These are phyloP conservation scores for Debaryomyces singareniensis DNA, from an alignment of 1,139 yeast genomes.

Conservation along the genomic window DNA sequence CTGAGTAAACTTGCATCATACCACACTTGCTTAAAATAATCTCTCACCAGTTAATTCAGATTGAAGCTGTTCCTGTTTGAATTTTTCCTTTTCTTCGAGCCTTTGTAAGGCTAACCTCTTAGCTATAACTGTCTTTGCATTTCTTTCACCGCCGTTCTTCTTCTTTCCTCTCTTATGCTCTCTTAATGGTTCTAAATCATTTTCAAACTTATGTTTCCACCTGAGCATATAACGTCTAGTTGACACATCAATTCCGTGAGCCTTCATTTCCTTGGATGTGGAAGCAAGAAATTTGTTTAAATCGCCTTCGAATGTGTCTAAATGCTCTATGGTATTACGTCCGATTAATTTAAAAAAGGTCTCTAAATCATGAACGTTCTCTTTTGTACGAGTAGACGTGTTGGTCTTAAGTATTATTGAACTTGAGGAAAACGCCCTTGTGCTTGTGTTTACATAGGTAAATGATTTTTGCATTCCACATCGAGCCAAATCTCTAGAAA, in stretches of 20 bases:
- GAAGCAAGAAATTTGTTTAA: slow-evolving; percentile 65
- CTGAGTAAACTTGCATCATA: background rate
- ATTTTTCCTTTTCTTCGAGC: slow-evolving; percentile 31
- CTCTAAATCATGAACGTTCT: slow-evolving; percentile 64
- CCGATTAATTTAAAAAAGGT: slow-evolving; percentile 74
- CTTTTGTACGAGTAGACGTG: slow-evolving; percentile 39
- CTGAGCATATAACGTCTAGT: slow-evolving; percentile 61
- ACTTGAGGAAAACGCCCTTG: slow-evolving; percentile 9
- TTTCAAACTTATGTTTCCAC: slow-evolving; percentile 43
- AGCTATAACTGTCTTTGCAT: slow-evolving; percentile 62
- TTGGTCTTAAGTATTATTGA: slow-evolving; percentile 21
- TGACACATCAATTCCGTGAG: slow-evolving; percentile 71
- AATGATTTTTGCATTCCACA: slow-evolving; percentile 1
- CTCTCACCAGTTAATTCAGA: slow-evolving; percentile 27
- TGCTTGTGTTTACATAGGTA: background rate
- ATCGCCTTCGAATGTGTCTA: slow-evolving; percentile 63
- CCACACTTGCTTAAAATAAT: slow-evolving; percentile 12
- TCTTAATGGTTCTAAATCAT: slow-evolving; percentile 51
- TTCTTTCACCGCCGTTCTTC: slow-evolving; percentile 88
- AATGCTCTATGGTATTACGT: slow-evolving; percentile 60
- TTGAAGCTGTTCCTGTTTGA: slow-evolving; percentile 19
- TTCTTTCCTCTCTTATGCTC: slow-evolving; percentile 66
- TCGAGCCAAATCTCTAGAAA: slow-evolving; percentile 2
- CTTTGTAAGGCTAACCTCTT: slow-evolving; percentile 60
- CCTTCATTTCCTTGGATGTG: slow-evolving; percentile 55